Evolutionary conservation across 345 rosid species (phyloP).

Genomic region (Anacardium occidentale): DNA sequence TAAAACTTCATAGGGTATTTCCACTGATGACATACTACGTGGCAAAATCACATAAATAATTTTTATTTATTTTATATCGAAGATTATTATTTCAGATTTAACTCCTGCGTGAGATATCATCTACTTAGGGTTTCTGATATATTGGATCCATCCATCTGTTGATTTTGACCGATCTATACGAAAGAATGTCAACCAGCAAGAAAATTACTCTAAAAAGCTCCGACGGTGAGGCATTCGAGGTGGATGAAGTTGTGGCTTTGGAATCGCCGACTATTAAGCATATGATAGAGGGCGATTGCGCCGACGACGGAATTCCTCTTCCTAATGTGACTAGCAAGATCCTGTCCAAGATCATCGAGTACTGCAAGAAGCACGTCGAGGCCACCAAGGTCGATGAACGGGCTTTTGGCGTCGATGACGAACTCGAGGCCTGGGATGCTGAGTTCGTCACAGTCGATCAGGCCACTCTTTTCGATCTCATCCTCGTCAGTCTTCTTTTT

Average conservation of each 20-base stretch:
- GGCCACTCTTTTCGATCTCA: conserved; percentile 60
- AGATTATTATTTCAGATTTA: background rate
- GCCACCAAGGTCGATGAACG: conserved; percentile 31
- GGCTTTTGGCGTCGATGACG: conserved; percentile 28
- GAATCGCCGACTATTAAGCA: conserved; percentile 69
- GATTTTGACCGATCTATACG: background rate
- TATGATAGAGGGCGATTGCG: conserved; percentile 63
- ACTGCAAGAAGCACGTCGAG: conserved; percentile 70
- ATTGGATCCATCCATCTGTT: background rate
- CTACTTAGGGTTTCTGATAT: conserved; percentile 2
- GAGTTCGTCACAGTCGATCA: conserved; percentile 67
- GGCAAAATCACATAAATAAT: too few relatives aligned
- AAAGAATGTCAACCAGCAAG: conserved; percentile 25
- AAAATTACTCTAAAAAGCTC: conserved; percentile 51
- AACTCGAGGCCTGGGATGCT: conserved; percentile 52
- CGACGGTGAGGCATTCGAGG: conserved; percentile 65
- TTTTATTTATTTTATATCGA: background rate
- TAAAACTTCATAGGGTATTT: too few relatives aligned
- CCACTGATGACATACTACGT: too few relatives aligned
- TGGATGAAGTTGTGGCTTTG: conserved; percentile 56
- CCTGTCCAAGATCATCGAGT: conserved; percentile 71
- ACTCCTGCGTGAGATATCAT: background rate
- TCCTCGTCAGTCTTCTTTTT: conserved; percentile 38
- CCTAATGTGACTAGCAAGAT: conserved; percentile 68
- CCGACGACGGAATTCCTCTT: conserved; percentile 54